phyloP scores from a whole-genome alignment of 202 grass and related monocot species.

The Setaria italica region DNA sequence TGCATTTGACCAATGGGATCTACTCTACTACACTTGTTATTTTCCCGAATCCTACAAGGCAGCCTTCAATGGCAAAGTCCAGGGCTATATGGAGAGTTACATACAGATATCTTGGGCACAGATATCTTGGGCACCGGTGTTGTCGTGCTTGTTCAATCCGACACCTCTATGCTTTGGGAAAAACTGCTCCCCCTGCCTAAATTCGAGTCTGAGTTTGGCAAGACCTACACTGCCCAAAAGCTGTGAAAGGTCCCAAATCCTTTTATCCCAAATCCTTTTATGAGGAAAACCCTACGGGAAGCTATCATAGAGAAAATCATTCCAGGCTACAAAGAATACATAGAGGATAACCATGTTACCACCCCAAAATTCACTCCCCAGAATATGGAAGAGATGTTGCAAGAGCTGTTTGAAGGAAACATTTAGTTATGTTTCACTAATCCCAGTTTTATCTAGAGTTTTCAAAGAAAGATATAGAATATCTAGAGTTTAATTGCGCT shows the following conservation, averaged over 20 bases:
- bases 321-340: background rate
- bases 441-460: no score
- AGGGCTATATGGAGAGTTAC: background rate
- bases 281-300: background rate
- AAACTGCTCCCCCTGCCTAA: background rate
- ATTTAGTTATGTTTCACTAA: no score
- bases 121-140: no score
- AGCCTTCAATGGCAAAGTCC: background rate
- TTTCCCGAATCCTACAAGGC: no score
- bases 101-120: background rate
- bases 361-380: background rate
- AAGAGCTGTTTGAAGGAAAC: background rate
- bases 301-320: background rate
- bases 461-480: no score
- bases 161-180: background rate
- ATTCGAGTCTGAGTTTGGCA: background rate
- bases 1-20: no score
- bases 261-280: background rate
- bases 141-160: background rate
- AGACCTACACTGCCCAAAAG: background rate
- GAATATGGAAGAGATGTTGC: background rate
- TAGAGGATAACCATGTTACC: background rate
- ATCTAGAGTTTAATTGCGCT: no score
- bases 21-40: no score
- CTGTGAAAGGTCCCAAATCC: conserved; percentile 14